These are phyloP conservation scores for Prunus armeniaca DNA, from an alignment of 306 rosid species.

Conservation along the genomic window DNA sequence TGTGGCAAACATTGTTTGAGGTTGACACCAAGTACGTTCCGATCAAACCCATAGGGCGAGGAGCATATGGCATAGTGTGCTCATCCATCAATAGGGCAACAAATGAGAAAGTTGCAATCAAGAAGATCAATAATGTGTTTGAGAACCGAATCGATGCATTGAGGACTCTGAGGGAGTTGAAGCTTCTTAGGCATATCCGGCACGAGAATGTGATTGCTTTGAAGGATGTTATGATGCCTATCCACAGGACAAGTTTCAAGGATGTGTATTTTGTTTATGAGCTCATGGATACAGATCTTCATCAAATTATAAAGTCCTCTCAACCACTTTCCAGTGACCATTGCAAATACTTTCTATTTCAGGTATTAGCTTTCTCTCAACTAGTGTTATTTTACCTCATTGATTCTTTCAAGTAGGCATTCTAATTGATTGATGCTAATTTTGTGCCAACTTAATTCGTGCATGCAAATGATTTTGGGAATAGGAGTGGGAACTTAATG, in stretches of 20 bases:
- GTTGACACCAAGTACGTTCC: slow-evolving; percentile 78
- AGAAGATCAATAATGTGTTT: slow-evolving; percentile 76
- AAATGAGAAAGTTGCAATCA: slow-evolving; percentile 79
- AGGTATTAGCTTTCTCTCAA: slow-evolving; percentile 40
- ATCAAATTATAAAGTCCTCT: slow-evolving; percentile 70
- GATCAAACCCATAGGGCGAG: slow-evolving; percentile 78
- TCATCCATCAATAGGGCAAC: slow-evolving; percentile 75
- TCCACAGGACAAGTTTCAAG: slow-evolving; percentile 54
- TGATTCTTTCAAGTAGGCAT: slow-evolving; percentile 16
- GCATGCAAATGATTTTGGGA: background rate
- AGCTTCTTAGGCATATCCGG: slow-evolving; percentile 63
- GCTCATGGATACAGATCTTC: slow-evolving; percentile 93
- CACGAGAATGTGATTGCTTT: slow-evolving; percentile 80
- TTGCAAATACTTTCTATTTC: slow-evolving; percentile 78
- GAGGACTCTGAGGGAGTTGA: slow-evolving; percentile 83
- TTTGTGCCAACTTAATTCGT: slow-evolving; percentile 1
- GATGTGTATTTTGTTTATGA: slow-evolving; percentile 91
- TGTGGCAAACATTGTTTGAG: slow-evolving; percentile 80
- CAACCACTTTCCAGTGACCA: slow-evolving; percentile 70
- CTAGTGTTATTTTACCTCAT: background rate
- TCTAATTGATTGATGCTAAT: background rate
- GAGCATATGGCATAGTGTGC: slow-evolving; percentile 84
- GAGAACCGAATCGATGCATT: slow-evolving; percentile 58
- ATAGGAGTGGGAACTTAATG: background rate
- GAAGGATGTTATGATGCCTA: slow-evolving; percentile 85